Evolutionary conservation across 1,284 basidiomycete species (phyloP), one percentile per base, ranked within the genome.

Genomic region (Tylopilus orsonianus): DNA sequence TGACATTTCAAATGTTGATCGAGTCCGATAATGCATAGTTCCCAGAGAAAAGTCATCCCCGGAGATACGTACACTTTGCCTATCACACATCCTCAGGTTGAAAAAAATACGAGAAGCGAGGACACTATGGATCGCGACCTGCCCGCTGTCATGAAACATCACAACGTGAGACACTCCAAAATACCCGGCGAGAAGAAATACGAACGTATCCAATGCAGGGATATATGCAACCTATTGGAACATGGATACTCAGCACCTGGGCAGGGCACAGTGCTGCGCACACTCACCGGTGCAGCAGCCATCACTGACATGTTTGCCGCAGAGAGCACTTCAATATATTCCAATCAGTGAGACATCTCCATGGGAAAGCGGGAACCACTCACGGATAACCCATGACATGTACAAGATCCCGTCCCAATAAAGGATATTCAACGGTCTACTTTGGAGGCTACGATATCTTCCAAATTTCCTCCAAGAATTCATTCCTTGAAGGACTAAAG

Each of bases 341-440:
- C 27, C n/a, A 4, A 36, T 49, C 37, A 38, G 20, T 5, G 29
- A 42, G 6, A 5, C 29, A 8, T 8, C 37, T 22, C 4, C 16
- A 8, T 1, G 10, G 3, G 26, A 24, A 35, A 4, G n/a, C n/a
- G 3, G n/a, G 12, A 4, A 10, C 26, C 12, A 3, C 49, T 40
- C 24, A 67, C 61, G 2, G n/a, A 66, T 67, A 10, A 62, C 39
- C 34, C 61, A 51, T 34, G 47, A 46, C 61, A 67, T 62, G 14
- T 67, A 62, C 43, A 56, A 14, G 23, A 67, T 60, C 5, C 61
- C 65, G 4, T 65, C 65, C 51, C 56, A 61, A 34, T 62, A 62
- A 1, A 66, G 36, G 13, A 52, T 64, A 29, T 46, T 62, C 41
- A 66, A 36, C 4, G 54, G 19, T 24, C 41, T 49, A 36, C 59